These are phyloP conservation scores for Apium graveolens DNA, from an alignment of 129 eudicot species.

Conservation along the genomic window DNA sequence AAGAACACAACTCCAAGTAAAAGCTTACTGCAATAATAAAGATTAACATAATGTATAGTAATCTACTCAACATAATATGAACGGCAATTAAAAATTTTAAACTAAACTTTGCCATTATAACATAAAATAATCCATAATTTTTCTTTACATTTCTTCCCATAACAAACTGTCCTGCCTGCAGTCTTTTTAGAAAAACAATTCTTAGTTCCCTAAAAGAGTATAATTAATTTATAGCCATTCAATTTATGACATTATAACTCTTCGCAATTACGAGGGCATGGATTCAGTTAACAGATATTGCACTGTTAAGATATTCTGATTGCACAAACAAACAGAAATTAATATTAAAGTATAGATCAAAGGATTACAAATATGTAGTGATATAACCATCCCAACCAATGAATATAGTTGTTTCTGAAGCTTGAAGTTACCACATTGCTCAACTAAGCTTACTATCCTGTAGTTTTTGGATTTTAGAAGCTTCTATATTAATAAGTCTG, in stretches of 20 bases:
- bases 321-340: conserved; percentile 1
- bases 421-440: neutral
- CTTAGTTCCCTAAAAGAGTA: neutral
- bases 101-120: neutral
- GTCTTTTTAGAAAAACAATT: neutral
- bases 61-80: neutral
- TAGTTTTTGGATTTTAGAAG: neutral
- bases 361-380: conserved; percentile 6
- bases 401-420: conserved; percentile 2
- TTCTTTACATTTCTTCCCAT: neutral
- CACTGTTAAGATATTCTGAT: neutral
- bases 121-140: neutral
- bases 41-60: neutral
- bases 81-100: neutral
- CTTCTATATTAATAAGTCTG: neutral
- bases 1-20: neutral
- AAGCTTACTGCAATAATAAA: neutral
- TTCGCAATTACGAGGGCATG: neutral
- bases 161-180: neutral
- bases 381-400: neutral
- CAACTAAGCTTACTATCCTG: neutral
- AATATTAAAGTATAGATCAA: neutral
- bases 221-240: neutral
- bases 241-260: neutral
- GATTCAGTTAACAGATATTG: neutral